Evolutionary conservation across 495 filamentous ascomycete species (phyloP), one percentile per base, ranked within the genome.

Genomic region (Xylaria acuta): DNA sequence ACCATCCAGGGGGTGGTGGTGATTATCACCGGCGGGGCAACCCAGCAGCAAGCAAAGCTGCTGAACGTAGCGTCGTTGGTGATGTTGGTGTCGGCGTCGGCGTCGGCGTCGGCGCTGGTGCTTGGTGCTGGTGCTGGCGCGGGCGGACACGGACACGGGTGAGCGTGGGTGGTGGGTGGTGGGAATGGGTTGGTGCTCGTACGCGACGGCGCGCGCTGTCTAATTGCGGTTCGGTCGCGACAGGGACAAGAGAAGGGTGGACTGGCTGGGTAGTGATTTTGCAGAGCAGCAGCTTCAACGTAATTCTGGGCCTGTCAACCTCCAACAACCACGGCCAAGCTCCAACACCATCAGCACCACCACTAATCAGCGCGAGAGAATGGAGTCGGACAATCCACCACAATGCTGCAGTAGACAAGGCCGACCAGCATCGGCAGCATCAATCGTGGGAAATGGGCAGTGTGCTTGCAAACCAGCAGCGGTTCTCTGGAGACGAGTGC

Each of bases 151-250:
- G 38, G 36, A 64, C 60, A 30, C 47, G 51, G 65, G 30, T 18
- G 64, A 40, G 40, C 22, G 58, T 59, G 53, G 32, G 45, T 63
- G 34, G 58, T 38, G 32, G 59, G 53, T 69, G 53, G 38, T 59
- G 38, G 34, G 14, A 34, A 64, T 51, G 36, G 41, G 38, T 25
- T 43, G 45, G 34, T 71, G 69, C 54, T 49, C 53, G 41, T 49
- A 60, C 70, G 70, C 63, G 70, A 67, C 63, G 63, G 62, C 67
- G 70, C 70, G 67, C 70, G 70, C 53, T 59, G 20, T 67, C 67
- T n/a, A 63, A 53, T 53, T 54, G 63, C 51, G 62, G 62, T 20
- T 56, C 53, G 47, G 63, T 60, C 70, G 70, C 70, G 70, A 65
- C 62, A 32, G 32, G 36, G 43, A 49, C 45, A 62, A 47, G 60